These are phyloP conservation scores for Carallia pectinifolia DNA, from an alignment of 345 rosid species.

Conservation along the genomic window DNA sequence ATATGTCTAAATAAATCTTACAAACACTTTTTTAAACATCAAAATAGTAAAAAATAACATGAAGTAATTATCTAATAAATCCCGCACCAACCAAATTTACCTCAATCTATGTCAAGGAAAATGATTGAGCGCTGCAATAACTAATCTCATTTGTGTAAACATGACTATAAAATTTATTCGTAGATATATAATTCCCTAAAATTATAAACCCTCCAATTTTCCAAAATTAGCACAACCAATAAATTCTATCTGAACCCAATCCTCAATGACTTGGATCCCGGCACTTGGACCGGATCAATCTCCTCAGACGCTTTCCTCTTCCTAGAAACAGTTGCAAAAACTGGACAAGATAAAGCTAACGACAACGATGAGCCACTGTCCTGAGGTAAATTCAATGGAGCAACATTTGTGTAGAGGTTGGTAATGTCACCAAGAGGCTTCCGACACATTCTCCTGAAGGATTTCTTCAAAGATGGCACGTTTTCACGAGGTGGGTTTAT, in stretches of 20 bases:
- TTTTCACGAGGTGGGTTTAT: slow-evolving; percentile 4
- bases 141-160: too few relatives aligned
- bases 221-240: too few relatives aligned
- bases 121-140: too few relatives aligned
- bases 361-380: not conserved
- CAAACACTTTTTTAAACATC: too few relatives aligned
- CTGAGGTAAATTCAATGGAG: slow-evolving; percentile 9
- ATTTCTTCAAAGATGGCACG: slow-evolving; percentile 7
- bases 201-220: too few relatives aligned
- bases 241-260: slow-evolving; percentile 24
- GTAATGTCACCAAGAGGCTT: slow-evolving; percentile 28
- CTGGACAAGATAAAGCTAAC: not conserved
- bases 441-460: slow-evolving; percentile 19
- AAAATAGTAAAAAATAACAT: too few relatives aligned
- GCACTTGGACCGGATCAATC: not conserved
- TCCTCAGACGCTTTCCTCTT: slow-evolving; percentile 23
- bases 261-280: slow-evolving; percentile 14
- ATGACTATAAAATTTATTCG: too few relatives aligned
- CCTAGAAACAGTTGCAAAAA: slow-evolving; percentile 4
- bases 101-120: too few relatives aligned
- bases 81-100: too few relatives aligned
- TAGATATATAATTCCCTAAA: too few relatives aligned
- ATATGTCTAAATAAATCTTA: too few relatives aligned
- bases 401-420: not conserved
- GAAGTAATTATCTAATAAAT: too few relatives aligned